Conservation (phyloP, 176 grass and related monocot species). For the Oryza officinalis region DNA sequence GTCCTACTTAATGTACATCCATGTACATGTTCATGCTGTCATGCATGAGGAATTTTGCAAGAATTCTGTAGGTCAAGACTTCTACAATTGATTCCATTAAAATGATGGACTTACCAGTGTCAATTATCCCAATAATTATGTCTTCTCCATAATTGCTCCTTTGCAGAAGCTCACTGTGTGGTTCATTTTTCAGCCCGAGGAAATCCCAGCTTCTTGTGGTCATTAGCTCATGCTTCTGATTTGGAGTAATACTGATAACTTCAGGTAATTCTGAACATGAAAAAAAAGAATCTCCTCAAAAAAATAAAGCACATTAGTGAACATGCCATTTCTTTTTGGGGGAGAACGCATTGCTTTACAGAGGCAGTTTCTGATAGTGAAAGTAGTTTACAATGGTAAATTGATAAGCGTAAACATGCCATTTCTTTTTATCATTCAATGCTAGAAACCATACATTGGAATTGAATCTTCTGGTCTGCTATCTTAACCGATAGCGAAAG, state of each 20-base stretch:
- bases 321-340: not conserved
- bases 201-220: constrained; percentile 47
- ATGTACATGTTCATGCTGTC: not conserved
- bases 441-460: not conserved
- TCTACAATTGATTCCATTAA: not conserved
- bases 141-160: constrained; percentile 46
- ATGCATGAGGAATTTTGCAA: constrained; percentile 12
- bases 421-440: not conserved
- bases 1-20: not conserved
- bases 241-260: constrained; percentile 44
- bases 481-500: not conserved
- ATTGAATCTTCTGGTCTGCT: not conserved
- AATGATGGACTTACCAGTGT: constrained; percentile 19
- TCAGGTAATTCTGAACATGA: constrained; percentile 31
- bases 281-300: not conserved
- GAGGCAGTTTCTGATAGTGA: not conserved
- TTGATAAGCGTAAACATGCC: not conserved
- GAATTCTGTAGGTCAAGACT: not conserved
- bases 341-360: not conserved
- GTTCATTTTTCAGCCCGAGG: constrained; percentile 23
- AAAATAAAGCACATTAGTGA: not conserved
- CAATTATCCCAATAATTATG: constrained; percentile 38
- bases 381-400: not conserved
- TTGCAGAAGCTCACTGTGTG: constrained; percentile 25
- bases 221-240: constrained; percentile 24